Evolutionary conservation across 1,139 yeast genomes (phyloP).

Genomic region (Hansenula sp.): DNA sequence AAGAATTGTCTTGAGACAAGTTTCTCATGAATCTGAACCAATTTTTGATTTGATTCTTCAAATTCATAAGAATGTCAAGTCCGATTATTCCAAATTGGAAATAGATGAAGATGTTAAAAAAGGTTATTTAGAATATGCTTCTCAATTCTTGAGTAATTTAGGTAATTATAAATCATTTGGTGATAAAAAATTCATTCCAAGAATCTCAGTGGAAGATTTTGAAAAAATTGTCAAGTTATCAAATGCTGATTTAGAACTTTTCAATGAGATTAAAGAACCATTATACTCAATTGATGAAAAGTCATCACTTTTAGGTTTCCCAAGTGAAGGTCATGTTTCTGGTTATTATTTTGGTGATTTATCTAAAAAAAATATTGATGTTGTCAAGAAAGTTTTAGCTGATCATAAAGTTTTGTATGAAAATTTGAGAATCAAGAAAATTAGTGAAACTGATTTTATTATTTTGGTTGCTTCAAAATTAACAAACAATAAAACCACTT

Average conservation of each 20-base stretch:
- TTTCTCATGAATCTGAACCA: conserved; percentile 76
- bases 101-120: conserved; percentile 34
- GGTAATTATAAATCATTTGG: conserved; percentile 92
- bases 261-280: conserved; percentile 39
- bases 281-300: conserved; percentile 48
- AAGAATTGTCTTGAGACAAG: conserved; percentile 73
- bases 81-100: conserved; percentile 43
- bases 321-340: conserved; percentile 69
- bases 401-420: conserved; percentile 69
- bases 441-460: conserved; percentile 37
- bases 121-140: conserved; percentile 67
- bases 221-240: conserved; percentile 34
- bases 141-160: conserved; percentile 74
- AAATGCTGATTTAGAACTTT: conserved; percentile 34
- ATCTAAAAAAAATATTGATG: conserved; percentile 57
- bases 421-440: conserved; percentile 68
- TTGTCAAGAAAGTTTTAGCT: conserved; percentile 61
- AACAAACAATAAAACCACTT: conserved; percentile 35
- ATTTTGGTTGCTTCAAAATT: conserved; percentile 62
- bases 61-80: conserved; percentile 48
- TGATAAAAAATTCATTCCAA: conserved; percentile 79
- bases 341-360: conserved; percentile 59
- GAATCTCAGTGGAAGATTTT: conserved; percentile 44
- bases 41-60: conserved; percentile 65
- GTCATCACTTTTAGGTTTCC: conserved; percentile 65